Evolutionary conservation across 257 asterid genomes (phyloP).

Genomic region (Primulina tabacum): DNA sequence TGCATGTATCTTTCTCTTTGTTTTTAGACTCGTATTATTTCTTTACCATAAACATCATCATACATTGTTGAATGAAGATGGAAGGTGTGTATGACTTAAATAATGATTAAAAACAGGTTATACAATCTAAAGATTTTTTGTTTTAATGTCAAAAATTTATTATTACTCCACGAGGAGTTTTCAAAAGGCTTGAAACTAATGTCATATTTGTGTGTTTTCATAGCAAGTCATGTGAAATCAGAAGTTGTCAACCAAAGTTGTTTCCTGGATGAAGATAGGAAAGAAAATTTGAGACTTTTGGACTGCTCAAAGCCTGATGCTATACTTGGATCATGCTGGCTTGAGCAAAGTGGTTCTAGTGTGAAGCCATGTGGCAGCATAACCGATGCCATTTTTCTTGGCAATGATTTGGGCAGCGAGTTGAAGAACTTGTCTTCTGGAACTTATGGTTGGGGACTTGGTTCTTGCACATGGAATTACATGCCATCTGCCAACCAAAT

Average conservation of each 20-base stretch:
- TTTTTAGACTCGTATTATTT: too few relatives aligned
- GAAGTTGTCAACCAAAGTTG: slow-evolving; percentile 40
- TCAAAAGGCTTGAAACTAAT: slow-evolving; percentile 2
- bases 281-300: slow-evolving; percentile 16
- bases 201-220: slow-evolving; percentile 12
- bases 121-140: not conserved
- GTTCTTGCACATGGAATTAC: slow-evolving; percentile 45
- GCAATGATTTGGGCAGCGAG: slow-evolving; percentile 30
- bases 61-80: too few relatives aligned
- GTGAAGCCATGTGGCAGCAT: slow-evolving; percentile 25
- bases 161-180: not conserved
- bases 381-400: slow-evolving; percentile 28
- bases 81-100: too few relatives aligned
- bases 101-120: too few relatives aligned
- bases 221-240: slow-evolving; percentile 41
- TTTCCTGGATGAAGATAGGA: slow-evolving; percentile 32
- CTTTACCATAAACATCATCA: too few relatives aligned
- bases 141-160: not conserved
- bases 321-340: slow-evolving; percentile 53
- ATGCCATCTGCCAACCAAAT: slow-evolving; percentile 45
- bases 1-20: too few relatives aligned
- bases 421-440: slow-evolving; percentile 21
- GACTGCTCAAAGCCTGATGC: slow-evolving; percentile 40
- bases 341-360: slow-evolving; percentile 24
- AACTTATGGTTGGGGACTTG: slow-evolving; percentile 27